phyloP scores from a whole-genome alignment of 331 rosid genomes.

The Rosa hybrid region DNA sequence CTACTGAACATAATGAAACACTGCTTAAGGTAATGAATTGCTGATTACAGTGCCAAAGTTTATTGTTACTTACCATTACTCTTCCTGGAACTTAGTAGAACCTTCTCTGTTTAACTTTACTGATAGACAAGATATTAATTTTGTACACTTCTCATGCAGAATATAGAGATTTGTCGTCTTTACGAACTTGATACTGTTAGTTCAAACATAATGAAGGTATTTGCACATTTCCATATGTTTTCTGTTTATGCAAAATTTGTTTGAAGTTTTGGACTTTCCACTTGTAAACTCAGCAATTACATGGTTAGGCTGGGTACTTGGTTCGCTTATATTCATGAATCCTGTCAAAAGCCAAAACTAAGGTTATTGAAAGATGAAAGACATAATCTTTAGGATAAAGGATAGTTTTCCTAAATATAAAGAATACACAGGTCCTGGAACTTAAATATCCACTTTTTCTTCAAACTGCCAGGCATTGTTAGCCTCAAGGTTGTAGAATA shows the following conservation, averaged over 20 bases:
- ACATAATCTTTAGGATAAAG: background rate
- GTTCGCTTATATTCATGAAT: background rate
- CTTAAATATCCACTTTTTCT: background rate
- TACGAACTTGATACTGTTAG: constrained; percentile 69
- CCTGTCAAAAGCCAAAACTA: background rate
- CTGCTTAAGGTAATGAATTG: constrained; percentile 69
- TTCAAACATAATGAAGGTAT: constrained; percentile 88
- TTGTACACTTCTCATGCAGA: constrained; percentile 47
- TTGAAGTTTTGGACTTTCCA: constrained; percentile 10
- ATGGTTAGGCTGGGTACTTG: background rate
- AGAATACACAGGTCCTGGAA: background rate
- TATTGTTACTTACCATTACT: constrained; percentile 10
- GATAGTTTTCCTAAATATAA: background rate
- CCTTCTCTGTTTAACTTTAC: constrained; percentile 28
- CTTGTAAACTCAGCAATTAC: background rate
- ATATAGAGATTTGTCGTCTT: constrained; percentile 88
- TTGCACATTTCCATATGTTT: background rate
- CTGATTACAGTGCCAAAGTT: constrained; percentile 15
- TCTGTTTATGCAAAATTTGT: background rate
- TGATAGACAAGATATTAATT: constrained; percentile 23
- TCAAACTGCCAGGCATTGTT: background rate
- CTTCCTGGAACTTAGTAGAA: constrained; percentile 9
- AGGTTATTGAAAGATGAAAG: background rate
- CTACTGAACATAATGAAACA: constrained; percentile 63
- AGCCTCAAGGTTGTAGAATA: background rate